These are phyloP conservation scores for Russula brevipes DNA, from an alignment of 768 basidiomycete genomes.

Conservation along the genomic window DNA sequence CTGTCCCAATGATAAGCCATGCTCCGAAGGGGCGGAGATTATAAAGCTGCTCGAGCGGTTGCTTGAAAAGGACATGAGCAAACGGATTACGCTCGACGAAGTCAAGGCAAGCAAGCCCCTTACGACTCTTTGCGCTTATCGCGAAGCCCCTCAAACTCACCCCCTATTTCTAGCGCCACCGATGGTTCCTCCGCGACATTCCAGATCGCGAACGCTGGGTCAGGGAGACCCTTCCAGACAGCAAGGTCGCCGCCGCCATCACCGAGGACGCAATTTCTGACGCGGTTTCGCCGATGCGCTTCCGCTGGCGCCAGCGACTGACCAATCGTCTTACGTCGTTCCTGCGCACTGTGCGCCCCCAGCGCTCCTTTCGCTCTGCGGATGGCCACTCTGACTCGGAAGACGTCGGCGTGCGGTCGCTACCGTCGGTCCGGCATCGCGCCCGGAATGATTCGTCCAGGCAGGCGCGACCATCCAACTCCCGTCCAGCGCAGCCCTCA, in stretches of 20 bases:
- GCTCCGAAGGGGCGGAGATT: conserved; percentile 54
- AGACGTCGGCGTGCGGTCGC: conserved; percentile 24
- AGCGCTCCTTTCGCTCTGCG: conserved; percentile 31
- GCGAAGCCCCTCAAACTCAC: background rate
- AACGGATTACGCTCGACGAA: conserved; percentile 71
- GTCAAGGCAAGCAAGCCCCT: conserved; percentile 59
- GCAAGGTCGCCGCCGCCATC: conserved; percentile 49
- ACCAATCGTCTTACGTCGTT: conserved; percentile 45
- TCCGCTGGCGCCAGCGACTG: conserved; percentile 51
- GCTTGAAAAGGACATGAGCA: conserved; percentile 72
- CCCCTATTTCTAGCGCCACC: conserved; percentile 41
- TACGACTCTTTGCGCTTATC: background rate
- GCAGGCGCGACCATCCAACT: background rate
- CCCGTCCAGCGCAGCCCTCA: background rate
- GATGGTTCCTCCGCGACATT: conserved; percentile 68
- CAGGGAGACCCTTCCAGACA: conserved; percentile 48
- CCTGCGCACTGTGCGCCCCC: conserved; percentile 41
- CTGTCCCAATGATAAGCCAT: conserved; percentile 27
- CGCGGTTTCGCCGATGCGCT: conserved; percentile 63
- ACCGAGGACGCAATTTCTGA: conserved; percentile 72
- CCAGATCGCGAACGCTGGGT: conserved; percentile 68
- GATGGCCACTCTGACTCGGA: conserved; percentile 24
- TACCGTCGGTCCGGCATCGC: conserved; percentile 10
- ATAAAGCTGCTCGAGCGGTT: conserved; percentile 68
- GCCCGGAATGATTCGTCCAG: background rate